Evolutionary conservation across 495 filamentous ascomycete species (phyloP).

Genomic region (Aspergillus asperescens): DNA sequence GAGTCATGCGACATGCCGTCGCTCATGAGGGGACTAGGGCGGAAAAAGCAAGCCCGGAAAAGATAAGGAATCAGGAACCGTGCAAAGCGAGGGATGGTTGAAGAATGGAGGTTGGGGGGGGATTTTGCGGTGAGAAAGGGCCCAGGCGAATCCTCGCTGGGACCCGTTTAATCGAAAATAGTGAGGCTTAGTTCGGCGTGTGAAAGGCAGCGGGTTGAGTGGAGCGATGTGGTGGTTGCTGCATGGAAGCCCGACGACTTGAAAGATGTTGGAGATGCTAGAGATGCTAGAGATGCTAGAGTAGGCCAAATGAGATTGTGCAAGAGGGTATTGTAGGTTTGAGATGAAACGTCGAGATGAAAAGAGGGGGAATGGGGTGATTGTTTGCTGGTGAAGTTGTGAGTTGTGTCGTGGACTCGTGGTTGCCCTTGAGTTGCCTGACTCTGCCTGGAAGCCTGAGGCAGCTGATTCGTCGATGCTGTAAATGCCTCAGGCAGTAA

Average conservation of each 20-base stretch:
- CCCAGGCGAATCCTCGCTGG: constrained; percentile 18
- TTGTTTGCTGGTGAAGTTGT: constrained; percentile 6
- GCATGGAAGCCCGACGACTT: constrained; percentile 26
- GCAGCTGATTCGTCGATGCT: neutral
- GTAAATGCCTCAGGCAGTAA: constrained; percentile 5
- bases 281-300: constrained; percentile 1
- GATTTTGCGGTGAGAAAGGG: constrained; percentile 24
- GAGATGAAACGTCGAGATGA: constrained; percentile 9
- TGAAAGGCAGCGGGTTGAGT: neutral
- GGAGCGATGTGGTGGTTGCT: constrained; percentile 18
- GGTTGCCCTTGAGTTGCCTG: constrained; percentile 1
- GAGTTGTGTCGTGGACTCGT: neutral
- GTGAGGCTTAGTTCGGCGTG: constrained; percentile 6
- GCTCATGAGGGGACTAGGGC: neutral
- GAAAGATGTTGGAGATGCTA: neutral
- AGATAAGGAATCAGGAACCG: constrained; percentile 14
- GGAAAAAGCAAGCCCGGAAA: constrained; percentile 1
- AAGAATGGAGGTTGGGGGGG: constrained; percentile 5
- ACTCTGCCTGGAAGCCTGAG: neutral
- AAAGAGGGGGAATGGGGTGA: neutral
- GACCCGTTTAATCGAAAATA: constrained; percentile 9
- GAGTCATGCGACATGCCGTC: constrained; percentile 28
- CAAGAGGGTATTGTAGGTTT: neutral
- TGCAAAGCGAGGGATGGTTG: constrained; percentile 15
- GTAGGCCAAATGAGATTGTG: constrained; percentile 1